phyloP scores from a whole-genome alignment of 2,329 filamentous ascomycete genomes.

The Beauveria sp. region DNA sequence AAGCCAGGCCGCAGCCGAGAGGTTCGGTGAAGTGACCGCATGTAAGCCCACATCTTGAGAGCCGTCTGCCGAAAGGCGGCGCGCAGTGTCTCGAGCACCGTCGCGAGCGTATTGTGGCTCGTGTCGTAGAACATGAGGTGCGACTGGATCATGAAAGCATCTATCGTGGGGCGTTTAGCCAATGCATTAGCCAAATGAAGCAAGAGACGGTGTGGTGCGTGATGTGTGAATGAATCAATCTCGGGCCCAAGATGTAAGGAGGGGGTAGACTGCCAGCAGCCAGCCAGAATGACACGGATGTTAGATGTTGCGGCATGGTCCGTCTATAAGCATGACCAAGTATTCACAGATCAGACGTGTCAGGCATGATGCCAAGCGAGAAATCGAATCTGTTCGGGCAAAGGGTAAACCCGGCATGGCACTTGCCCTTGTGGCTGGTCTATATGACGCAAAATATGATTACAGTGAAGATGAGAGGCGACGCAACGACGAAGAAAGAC shows the following conservation, averaged over 20 bases:
- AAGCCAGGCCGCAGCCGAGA: slow-evolving; percentile 52
- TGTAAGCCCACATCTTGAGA: slow-evolving; percentile 62
- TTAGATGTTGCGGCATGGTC: no score
- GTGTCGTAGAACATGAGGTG: slow-evolving; percentile 80
- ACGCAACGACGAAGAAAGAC: neutral
- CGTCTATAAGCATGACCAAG: no score
- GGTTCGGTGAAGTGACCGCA: slow-evolving; percentile 46
- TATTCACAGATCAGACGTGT: no score
- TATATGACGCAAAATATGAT: no score
- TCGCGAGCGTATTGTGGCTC: slow-evolving; percentile 60
- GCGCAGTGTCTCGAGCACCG: slow-evolving; percentile 67
- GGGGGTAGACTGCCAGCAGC: no score
- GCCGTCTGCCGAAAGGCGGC: slow-evolving; percentile 71
- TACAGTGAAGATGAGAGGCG: no score
- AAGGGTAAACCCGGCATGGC: no score
- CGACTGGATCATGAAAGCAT: slow-evolving; percentile 74
- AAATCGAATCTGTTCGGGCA: no score
- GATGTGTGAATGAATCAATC: neutral
- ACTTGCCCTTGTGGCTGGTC: no score
- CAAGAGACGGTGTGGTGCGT: neutral
- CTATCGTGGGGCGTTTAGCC: slow-evolving; percentile 22
- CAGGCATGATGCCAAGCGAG: no score
- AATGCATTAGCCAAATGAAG: neutral
- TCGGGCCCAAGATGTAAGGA: neutral
- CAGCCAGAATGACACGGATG: no score